Percentiles rank a stretch among this genome's conserved stretches.
These are phyloP conservation scores for Aureobasidium leucospermi DNA, from an alignment of 2,329 filamentous ascomycete genomes.

Conservation along the genomic window DNA sequence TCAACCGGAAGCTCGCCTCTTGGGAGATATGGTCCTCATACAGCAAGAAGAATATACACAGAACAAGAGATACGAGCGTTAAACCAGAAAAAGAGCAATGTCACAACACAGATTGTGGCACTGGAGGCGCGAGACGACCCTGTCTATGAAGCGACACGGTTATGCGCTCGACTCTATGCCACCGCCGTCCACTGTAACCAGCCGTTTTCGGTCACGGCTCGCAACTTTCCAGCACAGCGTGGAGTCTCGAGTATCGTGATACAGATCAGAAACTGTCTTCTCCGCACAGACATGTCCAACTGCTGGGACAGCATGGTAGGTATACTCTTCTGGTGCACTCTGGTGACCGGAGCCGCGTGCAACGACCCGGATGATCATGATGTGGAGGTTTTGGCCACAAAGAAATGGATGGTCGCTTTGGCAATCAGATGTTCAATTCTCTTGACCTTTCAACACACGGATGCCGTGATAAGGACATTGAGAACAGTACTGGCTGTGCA, in stretches of 20 bases:
- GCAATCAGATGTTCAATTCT: constrained; percentile 25
- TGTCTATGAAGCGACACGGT: constrained; percentile 24
- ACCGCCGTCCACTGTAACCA: constrained; percentile 19
- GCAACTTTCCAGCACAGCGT: neutral
- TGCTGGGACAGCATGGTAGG: constrained; percentile 29
- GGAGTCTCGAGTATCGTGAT: neutral
- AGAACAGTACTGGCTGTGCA: constrained; percentile 24
- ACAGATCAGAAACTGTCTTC: constrained; percentile 21
- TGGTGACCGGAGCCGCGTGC: constrained; percentile 26
- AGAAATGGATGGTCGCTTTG: constrained; percentile 27
- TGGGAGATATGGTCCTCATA: neutral
- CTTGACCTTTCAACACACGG: constrained; percentile 26
- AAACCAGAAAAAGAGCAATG: neutral
- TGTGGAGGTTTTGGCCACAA: constrained; percentile 19
- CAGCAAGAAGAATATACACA: neutral
- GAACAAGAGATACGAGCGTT: neutral
- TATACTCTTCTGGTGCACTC: constrained; percentile 26
- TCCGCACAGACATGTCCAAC: constrained; percentile 22
- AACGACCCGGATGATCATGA: constrained; percentile 16
- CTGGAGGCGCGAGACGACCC: neutral
- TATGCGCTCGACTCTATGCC: constrained; percentile 23
- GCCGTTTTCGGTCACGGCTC: constrained; percentile 19
- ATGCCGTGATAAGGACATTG: constrained; percentile 22
- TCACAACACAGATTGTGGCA: neutral
- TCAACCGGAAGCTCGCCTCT: neutral